These are phyloP conservation scores for Podila epigama DNA, from an alignment of 192 early-diverging fungal species.

Conservation along the genomic window DNA sequence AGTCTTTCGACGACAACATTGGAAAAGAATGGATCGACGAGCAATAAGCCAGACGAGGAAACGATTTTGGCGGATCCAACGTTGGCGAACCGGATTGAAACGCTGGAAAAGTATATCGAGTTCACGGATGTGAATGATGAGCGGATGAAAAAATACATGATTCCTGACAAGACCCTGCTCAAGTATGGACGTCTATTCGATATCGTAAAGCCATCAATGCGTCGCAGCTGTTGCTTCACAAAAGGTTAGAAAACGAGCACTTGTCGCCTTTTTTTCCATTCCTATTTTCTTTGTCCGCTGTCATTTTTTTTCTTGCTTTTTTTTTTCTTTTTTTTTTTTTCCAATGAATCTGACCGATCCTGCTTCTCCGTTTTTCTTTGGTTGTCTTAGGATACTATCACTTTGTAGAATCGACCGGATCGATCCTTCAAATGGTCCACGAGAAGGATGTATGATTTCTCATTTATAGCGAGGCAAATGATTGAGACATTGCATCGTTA, in stretches of 20 bases:
- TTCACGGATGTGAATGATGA: conserved; percentile 35
- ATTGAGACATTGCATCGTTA: not conserved
- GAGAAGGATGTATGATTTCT: conserved; percentile 55
- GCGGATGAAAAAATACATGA: conserved; percentile 49
- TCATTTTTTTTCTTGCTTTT: not conserved
- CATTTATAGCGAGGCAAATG: not conserved
- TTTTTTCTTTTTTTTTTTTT: not conserved
- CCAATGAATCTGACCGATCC: not conserved
- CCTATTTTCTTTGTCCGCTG: not conserved
- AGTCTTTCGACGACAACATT: conserved; percentile 22
- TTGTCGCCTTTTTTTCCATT: too few species aligned
- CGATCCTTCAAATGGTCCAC: conserved; percentile 59
- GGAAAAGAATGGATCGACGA: conserved; percentile 15
- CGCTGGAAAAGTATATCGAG: conserved; percentile 31
- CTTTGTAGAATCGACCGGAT: conserved; percentile 66
- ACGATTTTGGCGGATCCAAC: conserved; percentile 22
- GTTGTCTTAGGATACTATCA: conserved; percentile 68
- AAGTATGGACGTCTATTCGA: conserved; percentile 66
- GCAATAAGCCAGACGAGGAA: conserved; percentile 25
- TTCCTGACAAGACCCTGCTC: conserved; percentile 59
- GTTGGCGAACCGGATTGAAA: conserved; percentile 24
- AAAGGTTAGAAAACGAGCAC: too few species aligned
- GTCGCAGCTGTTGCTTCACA: conserved; percentile 81
- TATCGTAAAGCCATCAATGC: conserved; percentile 68
- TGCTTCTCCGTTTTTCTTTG: conserved; percentile 7